Evolutionary conservation across 2,329 filamentous ascomycete genomes (phyloP).

Genomic region (Zymoseptoria pseudotritici): DNA sequence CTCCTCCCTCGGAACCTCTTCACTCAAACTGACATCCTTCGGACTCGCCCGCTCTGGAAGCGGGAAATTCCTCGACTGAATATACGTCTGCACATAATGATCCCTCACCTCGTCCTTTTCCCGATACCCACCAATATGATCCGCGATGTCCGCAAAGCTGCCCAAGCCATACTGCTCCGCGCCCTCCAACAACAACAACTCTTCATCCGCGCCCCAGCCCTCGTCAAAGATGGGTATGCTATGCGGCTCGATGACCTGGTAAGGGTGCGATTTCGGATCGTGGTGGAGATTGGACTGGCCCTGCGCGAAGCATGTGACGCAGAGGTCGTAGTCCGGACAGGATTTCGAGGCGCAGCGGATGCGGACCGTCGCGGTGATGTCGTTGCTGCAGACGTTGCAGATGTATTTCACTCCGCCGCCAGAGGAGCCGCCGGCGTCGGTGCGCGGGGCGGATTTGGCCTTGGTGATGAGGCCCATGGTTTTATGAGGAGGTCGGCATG

Average conservation of each 20-base stretch:
- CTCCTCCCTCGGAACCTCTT: constrained; percentile 77
- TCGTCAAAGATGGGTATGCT: constrained; percentile 92
- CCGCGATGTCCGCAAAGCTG: constrained; percentile 95
- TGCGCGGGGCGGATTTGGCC: constrained; percentile 25
- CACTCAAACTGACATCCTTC: constrained; percentile 67
- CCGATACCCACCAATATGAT: constrained; percentile 93
- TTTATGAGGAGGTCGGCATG: too few species aligned
- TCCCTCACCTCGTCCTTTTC: constrained; percentile 92
- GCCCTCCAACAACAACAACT: constrained; percentile 85
- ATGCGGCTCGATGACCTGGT: constrained; percentile 93
- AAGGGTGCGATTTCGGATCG: constrained; percentile 78
- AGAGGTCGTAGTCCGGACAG: constrained; percentile 94
- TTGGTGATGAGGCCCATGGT: constrained; percentile 30
- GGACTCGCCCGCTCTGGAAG: constrained; percentile 81
- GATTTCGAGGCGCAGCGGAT: constrained; percentile 79
- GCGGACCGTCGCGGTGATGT: constrained; percentile 95
- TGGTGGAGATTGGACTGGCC: constrained; percentile 76
- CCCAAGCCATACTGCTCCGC: constrained; percentile 93
- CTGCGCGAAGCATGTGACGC: constrained; percentile 85
- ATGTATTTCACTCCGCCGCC: constrained; percentile 66
- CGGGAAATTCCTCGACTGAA: constrained; percentile 77
- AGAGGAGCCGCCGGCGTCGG: constrained; percentile 21
- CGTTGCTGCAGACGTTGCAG: constrained; percentile 91
- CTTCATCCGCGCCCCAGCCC: constrained; percentile 96
- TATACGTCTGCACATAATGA: constrained; percentile 83